A percentile compares a stretch with the other conserved stretches of the same genome.
These are phyloP conservation scores for Penicillium psychrosexuale DNA, from an alignment of 2,329 filamentous ascomycete species.

Conservation along the genomic window DNA sequence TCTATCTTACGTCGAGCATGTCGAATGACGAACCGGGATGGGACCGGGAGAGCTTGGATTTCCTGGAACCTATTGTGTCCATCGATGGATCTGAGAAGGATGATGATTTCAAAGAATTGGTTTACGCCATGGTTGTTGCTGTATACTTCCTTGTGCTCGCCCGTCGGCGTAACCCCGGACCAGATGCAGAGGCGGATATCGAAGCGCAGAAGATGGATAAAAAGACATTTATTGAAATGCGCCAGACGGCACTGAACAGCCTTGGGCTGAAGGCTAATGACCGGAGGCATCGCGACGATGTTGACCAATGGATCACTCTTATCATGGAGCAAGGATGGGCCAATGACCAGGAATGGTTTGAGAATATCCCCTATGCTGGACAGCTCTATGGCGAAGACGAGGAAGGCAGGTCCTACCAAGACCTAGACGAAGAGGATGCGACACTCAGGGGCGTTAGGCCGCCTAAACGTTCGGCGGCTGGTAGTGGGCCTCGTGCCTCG, in stretches of 20 bases:
- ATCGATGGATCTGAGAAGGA: constrained; percentile 48
- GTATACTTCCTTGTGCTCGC: constrained; percentile 46
- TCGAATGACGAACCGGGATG: constrained; percentile 50
- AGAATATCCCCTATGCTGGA: constrained; percentile 49
- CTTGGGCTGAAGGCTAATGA: constrained; percentile 39
- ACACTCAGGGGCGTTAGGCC: constrained; percentile 20
- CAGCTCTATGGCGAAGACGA: constrained; percentile 36
- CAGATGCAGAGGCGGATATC: constrained; percentile 7
- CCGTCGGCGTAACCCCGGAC: constrained; percentile 47
- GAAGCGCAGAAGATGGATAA: constrained; percentile 38
- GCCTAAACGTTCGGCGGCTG: constrained; percentile 27
- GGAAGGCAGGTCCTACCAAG: constrained; percentile 34
- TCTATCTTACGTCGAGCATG: constrained; percentile 46
- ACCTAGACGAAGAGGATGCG: constrained; percentile 31
- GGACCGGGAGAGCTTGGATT: constrained; percentile 33
- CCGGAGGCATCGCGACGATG: constrained; percentile 46
- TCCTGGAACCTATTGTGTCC: constrained; percentile 38
- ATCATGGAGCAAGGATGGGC: constrained; percentile 52
- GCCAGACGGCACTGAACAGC: constrained; percentile 37
- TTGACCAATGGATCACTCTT: constrained; percentile 61
- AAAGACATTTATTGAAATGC: constrained; percentile 43
- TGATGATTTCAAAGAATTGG: constrained; percentile 41
- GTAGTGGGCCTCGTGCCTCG: constrained; percentile 12
- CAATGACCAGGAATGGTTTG: constrained; percentile 65
- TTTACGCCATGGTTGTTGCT: constrained; percentile 41